Evolutionary conservation across 306 rosid genomes (phyloP).

Genomic region (Cicer yamashitae): DNA sequence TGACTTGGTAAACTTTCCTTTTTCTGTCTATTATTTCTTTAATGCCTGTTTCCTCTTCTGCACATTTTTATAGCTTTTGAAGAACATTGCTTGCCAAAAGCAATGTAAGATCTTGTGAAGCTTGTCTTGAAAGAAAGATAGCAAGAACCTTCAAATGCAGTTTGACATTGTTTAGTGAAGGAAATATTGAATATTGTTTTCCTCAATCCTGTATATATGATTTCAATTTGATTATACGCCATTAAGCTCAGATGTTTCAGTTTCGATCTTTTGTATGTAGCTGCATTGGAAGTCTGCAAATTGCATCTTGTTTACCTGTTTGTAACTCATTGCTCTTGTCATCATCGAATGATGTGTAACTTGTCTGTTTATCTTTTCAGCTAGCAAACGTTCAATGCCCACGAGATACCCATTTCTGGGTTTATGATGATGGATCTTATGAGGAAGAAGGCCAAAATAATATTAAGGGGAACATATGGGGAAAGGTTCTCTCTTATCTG

Average conservation of each 20-base stretch:
- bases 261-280: constrained; percentile 23
- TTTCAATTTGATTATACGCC: constrained; percentile 12
- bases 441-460: constrained; percentile 99
- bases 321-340: constrained; percentile 18
- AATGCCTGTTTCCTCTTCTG: constrained; percentile 34
- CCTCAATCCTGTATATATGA: constrained; percentile 8
- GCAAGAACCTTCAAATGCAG: constrained; percentile 21
- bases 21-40: constrained; percentile 9
- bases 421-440: constrained; percentile 90
- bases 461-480: constrained; percentile 95
- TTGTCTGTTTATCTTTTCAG: constrained; percentile 55
- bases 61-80: constrained; percentile 6
- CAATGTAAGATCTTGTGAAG: constrained; percentile 31
- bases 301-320: constrained; percentile 4
- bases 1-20: not conserved
- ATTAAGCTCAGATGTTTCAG: constrained; percentile 20
- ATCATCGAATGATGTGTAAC: constrained; percentile 23
- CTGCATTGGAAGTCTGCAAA: constrained; percentile 19
- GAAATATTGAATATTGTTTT: constrained; percentile 22
- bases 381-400: constrained; percentile 95
- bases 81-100: constrained; percentile 21
- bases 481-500: constrained; percentile 90
- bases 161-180: constrained; percentile 28
- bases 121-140: constrained; percentile 30
- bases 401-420: constrained; percentile 93